Evolutionary conservation across 148 eudicot genomes (phyloP).

Genomic region (Rhododendron ovatum): DNA sequence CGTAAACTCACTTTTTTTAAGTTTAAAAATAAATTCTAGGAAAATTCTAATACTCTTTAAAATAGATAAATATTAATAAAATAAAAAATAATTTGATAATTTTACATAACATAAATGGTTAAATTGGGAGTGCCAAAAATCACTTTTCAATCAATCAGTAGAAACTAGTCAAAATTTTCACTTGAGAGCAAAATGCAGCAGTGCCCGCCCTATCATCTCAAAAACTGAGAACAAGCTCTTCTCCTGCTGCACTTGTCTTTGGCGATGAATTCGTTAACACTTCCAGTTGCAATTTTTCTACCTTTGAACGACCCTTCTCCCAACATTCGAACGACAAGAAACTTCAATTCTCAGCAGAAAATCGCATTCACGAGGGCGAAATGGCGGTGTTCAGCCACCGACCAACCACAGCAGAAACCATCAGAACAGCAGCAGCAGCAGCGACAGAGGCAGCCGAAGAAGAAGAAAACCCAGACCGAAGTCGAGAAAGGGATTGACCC

Average conservation of each 20-base stretch:
- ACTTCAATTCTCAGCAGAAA: conserved; percentile 8
- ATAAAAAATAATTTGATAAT: too few species aligned
- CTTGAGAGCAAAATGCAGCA: background rate
- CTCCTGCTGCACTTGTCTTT: background rate
- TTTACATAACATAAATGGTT: too few species aligned
- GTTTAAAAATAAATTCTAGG: too few species aligned
- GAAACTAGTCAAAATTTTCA: background rate
- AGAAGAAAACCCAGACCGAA: conserved; percentile 10
- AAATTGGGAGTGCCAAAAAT: too few species aligned
- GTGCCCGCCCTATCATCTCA: conserved; percentile 9
- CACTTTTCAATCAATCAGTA: too few species aligned
- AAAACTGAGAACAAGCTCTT: background rate
- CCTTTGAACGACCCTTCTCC: conserved; percentile 9
- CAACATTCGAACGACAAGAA: background rate
- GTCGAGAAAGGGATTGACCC: conserved; percentile 67
- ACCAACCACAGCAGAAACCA: conserved; percentile 19
- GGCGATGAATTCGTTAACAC: conserved; percentile 27
- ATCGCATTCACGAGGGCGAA: conserved; percentile 14
- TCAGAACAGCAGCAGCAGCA: background rate
- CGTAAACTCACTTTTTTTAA: too few species aligned
- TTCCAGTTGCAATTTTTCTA: conserved; percentile 12
- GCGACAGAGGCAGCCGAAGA: conserved; percentile 24
- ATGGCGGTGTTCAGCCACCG: conserved; percentile 39
- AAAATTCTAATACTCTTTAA: too few species aligned
- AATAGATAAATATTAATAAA: too few species aligned